Percentiles rank a stretch among this genome's conserved stretches.
Evolutionary conservation across 2,329 filamentous ascomycete genomes (phyloP).

Genomic region (Colletotrichum navitas): DNA sequence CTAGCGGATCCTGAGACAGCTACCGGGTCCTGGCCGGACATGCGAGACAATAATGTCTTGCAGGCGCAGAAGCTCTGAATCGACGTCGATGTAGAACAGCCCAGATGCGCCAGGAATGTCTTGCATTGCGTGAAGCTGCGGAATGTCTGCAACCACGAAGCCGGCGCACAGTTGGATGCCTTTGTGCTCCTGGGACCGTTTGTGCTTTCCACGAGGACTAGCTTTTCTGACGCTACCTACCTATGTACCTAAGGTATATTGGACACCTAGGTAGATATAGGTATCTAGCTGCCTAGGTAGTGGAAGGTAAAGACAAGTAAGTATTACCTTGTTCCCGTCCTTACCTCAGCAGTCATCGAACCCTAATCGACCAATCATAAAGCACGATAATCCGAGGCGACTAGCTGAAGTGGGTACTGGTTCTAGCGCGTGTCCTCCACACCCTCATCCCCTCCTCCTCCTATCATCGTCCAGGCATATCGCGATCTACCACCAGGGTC

Average conservation of each 20-base stretch:
- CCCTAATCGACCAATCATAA: neutral
- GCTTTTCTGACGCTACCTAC: neutral
- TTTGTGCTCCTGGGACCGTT: conserved; percentile 11
- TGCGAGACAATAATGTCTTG: neutral
- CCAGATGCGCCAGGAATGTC: neutral
- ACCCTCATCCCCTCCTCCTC: neutral
- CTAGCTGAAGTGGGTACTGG: conserved; percentile 1
- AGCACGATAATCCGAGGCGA: neutral
- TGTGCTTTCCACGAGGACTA: conserved; percentile 8
- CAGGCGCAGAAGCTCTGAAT: neutral
- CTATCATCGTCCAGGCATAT: conserved; percentile 32
- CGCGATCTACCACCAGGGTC: conserved; percentile 22
- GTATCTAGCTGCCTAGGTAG: too few species aligned
- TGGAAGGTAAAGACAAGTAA: neutral
- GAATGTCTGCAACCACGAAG: neutral
- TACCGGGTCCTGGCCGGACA: neutral
- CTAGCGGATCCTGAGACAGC: neutral
- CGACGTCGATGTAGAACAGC: neutral
- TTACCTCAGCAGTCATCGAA: neutral
- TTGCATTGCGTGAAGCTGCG: neutral
- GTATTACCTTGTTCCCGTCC: neutral
- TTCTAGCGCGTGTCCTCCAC: conserved; percentile 5
- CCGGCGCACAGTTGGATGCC: neutral
- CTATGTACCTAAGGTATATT: too few species aligned
- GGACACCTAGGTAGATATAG: too few species aligned